Conservation (phyloP, 176 grass and related monocot genomes). For the Alopecurus myosuroides region DNA sequence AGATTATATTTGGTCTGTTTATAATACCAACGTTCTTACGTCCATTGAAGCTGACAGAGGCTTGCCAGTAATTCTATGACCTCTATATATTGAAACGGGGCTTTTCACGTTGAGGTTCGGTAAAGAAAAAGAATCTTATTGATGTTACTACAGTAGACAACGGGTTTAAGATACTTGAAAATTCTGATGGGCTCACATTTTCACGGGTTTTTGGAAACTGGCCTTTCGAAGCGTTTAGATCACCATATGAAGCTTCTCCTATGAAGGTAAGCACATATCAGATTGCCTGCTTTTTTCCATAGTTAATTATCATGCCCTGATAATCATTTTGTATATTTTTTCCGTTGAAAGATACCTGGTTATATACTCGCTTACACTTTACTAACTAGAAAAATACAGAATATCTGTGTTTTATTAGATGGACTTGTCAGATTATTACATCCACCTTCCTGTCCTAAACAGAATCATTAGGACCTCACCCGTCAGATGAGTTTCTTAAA, state of each 20-base stretch:
- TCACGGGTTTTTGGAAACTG: slow-evolving; percentile 48
- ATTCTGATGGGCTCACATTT: slow-evolving; percentile 61
- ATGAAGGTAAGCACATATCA: too few relatives aligned
- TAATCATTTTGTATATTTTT: too few relatives aligned
- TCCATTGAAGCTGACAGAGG: slow-evolving; percentile 74
- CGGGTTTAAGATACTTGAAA: slow-evolving; percentile 89
- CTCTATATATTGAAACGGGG: slow-evolving; percentile 39
- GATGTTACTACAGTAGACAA: slow-evolving; percentile 83
- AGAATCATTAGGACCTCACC: too few relatives aligned
- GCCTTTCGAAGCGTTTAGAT: slow-evolving; percentile 69
- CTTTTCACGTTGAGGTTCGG: slow-evolving; percentile 89
- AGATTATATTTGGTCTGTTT: slow-evolving; percentile 63
- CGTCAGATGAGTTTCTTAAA: too few relatives aligned
- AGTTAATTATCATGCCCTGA: too few relatives aligned
- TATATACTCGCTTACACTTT: too few relatives aligned
- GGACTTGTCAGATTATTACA: too few relatives aligned
- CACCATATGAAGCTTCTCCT: slow-evolving; percentile 67
- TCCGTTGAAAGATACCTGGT: too few relatives aligned
- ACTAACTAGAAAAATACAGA: too few relatives aligned
- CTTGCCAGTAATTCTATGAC: slow-evolving; percentile 60
- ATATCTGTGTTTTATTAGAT: too few relatives aligned
- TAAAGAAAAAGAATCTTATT: slow-evolving; percentile 94
- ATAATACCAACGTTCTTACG: slow-evolving; percentile 72
- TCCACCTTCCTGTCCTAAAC: too few relatives aligned
- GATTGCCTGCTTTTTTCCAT: too few relatives aligned